Evolutionary conservation across 495 filamentous ascomycete species (phyloP).

Genomic region (Aspergillus hancockii): DNA sequence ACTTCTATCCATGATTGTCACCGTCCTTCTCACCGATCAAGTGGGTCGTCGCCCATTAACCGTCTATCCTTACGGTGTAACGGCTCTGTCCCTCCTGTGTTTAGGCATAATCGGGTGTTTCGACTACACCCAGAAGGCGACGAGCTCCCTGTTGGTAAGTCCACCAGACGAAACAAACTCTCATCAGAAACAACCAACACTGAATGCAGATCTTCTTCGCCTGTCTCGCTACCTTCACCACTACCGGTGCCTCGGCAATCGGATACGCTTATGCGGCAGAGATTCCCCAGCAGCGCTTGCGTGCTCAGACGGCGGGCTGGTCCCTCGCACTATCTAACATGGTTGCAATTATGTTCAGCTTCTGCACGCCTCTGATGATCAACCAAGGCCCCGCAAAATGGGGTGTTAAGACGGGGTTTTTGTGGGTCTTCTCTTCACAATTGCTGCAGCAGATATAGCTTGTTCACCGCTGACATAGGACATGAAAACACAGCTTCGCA

Average conservation of each 20-base stretch:
- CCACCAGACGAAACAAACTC: not conserved
- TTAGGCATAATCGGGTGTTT: constrained; percentile 45
- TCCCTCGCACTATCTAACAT: constrained; percentile 38
- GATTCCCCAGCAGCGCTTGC: constrained; percentile 39
- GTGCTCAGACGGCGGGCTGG: constrained; percentile 40
- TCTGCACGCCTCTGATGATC: constrained; percentile 46
- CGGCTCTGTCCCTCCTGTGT: constrained; percentile 35
- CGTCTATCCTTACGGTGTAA: constrained; percentile 39
- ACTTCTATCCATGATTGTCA: constrained; percentile 38
- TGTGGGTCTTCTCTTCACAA: constrained; percentile 24
- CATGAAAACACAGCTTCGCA: constrained; percentile 29
- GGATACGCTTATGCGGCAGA: constrained; percentile 45
- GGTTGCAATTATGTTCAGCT: constrained; percentile 45
- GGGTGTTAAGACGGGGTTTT: constrained; percentile 46
- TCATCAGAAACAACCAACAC: not conserved
- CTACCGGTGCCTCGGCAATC: constrained; percentile 43
- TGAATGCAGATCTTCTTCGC: constrained; percentile 33
- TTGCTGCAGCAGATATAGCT: not conserved
- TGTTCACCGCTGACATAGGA: not conserved
- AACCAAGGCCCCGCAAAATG: constrained; percentile 31
- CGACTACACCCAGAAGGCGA: constrained; percentile 32
- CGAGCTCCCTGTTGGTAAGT: constrained; percentile 22
- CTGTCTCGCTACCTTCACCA: constrained; percentile 39
- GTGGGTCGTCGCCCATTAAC: constrained; percentile 43
- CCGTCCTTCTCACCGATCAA: constrained; percentile 32